phyloP scores from a whole-genome alignment of 2,329 filamentous ascomycete genomes.

The Colletotrichum theobromicola region DNA sequence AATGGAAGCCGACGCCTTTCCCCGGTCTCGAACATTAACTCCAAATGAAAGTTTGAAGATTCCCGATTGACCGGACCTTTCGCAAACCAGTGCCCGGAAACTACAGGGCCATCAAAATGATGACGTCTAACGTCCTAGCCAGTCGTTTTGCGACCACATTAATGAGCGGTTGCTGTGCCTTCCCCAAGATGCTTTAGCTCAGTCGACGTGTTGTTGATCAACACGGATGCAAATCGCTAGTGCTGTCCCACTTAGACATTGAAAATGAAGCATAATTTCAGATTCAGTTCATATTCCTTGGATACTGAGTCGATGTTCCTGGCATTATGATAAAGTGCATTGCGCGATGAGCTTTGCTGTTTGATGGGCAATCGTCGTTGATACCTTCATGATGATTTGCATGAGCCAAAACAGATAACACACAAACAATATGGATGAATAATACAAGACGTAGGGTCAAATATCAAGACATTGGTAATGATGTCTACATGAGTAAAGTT shows the following conservation, averaged over 20 bases:
- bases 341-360: neutral
- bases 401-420: neutral
- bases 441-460: neutral
- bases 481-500: neutral
- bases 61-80: neutral
- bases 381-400: neutral
- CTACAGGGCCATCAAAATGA: neutral
- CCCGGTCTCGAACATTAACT: neutral
- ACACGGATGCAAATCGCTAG: neutral
- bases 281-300: no score
- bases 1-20: neutral
- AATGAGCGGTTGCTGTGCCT: neutral
- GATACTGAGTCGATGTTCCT: neutral
- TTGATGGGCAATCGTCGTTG: neutral
- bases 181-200: neutral
- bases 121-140: neutral
- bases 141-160: neutral
- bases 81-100: neutral
- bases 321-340: neutral
- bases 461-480: neutral
- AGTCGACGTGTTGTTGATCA: neutral
- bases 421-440: neutral
- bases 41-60: neutral
- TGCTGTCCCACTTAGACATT: neutral
- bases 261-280: neutral